A percentile compares a stretch with the other conserved stretches of the same genome.
These are phyloP conservation scores for Cucurbita ficifolia DNA, from an alignment of 306 rosid species.

Conservation along the genomic window DNA sequence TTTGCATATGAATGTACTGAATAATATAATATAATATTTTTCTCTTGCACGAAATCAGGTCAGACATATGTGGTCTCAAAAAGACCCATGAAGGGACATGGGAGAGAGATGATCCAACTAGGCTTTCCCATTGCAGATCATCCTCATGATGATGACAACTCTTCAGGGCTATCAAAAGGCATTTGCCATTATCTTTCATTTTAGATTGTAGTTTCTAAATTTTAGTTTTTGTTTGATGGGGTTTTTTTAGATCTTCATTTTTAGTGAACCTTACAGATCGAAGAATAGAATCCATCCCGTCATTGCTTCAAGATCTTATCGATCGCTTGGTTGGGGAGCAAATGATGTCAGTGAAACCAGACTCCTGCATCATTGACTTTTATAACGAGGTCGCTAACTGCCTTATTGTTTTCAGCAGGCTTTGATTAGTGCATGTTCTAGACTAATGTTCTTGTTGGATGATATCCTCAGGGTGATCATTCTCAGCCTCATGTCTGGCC, in stretches of 20 bases:
- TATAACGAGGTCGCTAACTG: slow-evolving; percentile 55
- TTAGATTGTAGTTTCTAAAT: not conserved
- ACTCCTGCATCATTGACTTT: slow-evolving; percentile 76
- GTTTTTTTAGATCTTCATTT: not conserved
- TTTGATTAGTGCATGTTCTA: not conserved
- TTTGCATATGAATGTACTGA: no score
- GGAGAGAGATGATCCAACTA: slow-evolving; percentile 72
- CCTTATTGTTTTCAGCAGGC: not conserved
- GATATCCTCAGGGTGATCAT: slow-evolving; percentile 69
- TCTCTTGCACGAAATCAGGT: slow-evolving; percentile 27
- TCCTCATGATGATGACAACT: slow-evolving; percentile 43
- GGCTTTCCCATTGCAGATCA: slow-evolving; percentile 60
- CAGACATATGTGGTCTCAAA: slow-evolving; percentile 40
- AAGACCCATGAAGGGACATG: slow-evolving; percentile 74
- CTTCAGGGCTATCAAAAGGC: slow-evolving; percentile 51
- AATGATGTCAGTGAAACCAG: slow-evolving; percentile 66
- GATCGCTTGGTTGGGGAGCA: slow-evolving; percentile 47
- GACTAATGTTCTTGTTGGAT: slow-evolving; percentile 9
- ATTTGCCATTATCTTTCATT: slow-evolving; percentile 8
- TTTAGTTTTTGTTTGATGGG: not conserved
- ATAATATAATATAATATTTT: not conserved
- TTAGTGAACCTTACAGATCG: slow-evolving; percentile 46
- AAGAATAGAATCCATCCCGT: slow-evolving; percentile 63
- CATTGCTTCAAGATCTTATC: slow-evolving; percentile 56
- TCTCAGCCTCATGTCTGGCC: slow-evolving; percentile 78